Base-by-base conservation (phyloP, 208 protist genomes). In the Lotmaria passim region DNA sequence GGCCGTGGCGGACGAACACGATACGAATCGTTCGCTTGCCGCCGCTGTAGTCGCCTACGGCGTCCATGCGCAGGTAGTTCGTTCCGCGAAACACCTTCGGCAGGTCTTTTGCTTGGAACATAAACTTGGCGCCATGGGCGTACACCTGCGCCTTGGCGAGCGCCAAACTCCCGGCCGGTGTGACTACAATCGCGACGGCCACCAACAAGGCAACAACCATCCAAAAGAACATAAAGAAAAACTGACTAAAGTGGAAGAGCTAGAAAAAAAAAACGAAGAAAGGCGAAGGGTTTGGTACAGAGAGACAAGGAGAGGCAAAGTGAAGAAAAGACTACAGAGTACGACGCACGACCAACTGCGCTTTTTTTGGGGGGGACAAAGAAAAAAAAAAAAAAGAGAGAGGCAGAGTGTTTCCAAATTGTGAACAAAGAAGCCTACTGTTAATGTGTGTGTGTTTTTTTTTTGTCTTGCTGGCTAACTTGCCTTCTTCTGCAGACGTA, bases 1-100 rank as follows among this genome's bases (percentile, higher is more conserved):
- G 92, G 8, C 94, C 94, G 72, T 98, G 94, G 15, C 94, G 88
- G 59, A 98, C 81, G 56, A 98, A 97, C n/a, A 96, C 83, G 10
- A 98, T 56, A n/a, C 89, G 82, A 50, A 97, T 85, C 5, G 69
- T 81, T 31, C 89, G 89, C 53, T 63, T 86, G 19, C 81, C 86
- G 38, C 71, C 63, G 3, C 41, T 30, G 73, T 82, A 75, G 57
- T 70, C 68, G 26, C 51, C 55, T 7, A 76, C 57, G 46, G 73
- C 50, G 12, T 60, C 44, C 73, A 90, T 86, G 31, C 58, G 67
- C 39, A 96, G 78, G 60, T 77, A 89, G 75, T 96, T 96, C 47
- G 60, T 90, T 1, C 91, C 85, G 30, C 33, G 69, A 74, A 86
- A 94, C 33, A 50, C 14, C n/a, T 68, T 84, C 17, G 91, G 91